These are phyloP conservation scores for Phytophthora pinifolia DNA, from an alignment of 352 stramenopile species.

Conservation along the genomic window DNA sequence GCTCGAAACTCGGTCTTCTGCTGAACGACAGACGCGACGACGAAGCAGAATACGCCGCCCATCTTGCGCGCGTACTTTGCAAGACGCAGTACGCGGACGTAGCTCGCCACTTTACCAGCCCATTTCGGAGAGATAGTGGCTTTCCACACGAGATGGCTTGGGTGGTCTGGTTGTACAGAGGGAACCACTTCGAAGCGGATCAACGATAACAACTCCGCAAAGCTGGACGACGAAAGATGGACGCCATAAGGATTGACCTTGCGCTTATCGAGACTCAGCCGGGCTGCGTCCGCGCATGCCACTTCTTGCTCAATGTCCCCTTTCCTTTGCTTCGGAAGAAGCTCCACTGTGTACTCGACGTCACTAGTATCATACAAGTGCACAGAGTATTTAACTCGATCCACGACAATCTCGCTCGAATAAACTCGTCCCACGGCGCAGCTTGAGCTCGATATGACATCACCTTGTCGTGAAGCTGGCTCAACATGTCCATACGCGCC, in stretches of 20 bases:
- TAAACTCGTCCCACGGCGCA: conserved; percentile 23
- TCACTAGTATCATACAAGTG: conserved; percentile 35
- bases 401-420: conserved; percentile 37
- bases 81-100: conserved; percentile 50
- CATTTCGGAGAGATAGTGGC: conserved; percentile 33
- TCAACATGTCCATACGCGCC: too few species aligned
- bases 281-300: not conserved
- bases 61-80: conserved; percentile 45
- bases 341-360: conserved; percentile 30
- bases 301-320: not conserved
- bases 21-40: conserved; percentile 49
- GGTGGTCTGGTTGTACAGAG: too few species aligned
- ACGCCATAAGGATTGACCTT: conserved; percentile 54
- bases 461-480: not conserved
- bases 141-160: conserved; percentile 11
- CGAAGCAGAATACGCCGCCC: conserved; percentile 36
- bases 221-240: conserved; percentile 41
- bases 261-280: conserved; percentile 37
- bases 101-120: conserved; percentile 39
- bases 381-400: conserved; percentile 4
- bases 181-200: conserved; percentile 21
- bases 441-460: not conserved
- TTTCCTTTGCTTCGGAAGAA: conserved; percentile 15
- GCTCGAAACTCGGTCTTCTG: conserved; percentile 61
- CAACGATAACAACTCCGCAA: conserved; percentile 44